A percentile compares a stretch with the other conserved stretches of the same genome.
phyloP scores from a whole-genome alignment of 371 early-diverging fungal species.

The Mucor lusitanicus region DNA sequence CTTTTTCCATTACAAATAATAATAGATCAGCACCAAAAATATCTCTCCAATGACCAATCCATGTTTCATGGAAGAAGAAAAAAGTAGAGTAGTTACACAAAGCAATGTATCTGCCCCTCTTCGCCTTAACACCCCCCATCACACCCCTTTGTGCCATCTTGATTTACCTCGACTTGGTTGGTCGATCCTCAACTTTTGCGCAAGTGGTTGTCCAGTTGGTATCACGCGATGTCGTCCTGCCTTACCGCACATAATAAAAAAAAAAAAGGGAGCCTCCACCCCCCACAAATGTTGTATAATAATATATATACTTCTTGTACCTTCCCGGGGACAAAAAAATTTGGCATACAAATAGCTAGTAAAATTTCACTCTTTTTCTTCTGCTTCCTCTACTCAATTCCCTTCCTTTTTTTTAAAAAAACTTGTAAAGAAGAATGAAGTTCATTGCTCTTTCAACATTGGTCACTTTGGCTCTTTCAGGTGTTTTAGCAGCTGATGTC shows the following conservation, averaged over 20 bases:
- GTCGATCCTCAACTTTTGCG: background rate
- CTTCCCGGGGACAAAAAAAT: constrained; percentile 1
- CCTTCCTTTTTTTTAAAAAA: background rate
- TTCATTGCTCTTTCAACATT: constrained; percentile 14
- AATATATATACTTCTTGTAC: background rate
- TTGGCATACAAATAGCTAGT: background rate
- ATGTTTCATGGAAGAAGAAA: background rate
- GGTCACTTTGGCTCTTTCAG: constrained; percentile 11
- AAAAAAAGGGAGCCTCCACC: background rate
- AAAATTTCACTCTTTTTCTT: background rate
- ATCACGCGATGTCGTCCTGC: constrained; percentile 10
- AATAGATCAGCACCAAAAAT: background rate
- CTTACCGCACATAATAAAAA: background rate
- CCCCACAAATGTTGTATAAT: background rate
- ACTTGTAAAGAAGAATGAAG: constrained; percentile 10
- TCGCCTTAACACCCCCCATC: background rate
- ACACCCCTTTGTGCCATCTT: background rate
- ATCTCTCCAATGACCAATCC: background rate
- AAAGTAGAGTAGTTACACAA: background rate
- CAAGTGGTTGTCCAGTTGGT: constrained; percentile 1
- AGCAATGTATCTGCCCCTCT: background rate
- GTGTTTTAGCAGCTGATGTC: constrained; percentile 31
- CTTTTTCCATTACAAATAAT: background rate
- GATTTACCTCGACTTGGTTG: background rate
- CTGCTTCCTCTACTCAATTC: constrained; percentile 1